These are phyloP conservation scores for Pyracantha coccinea DNA, from an alignment of 331 rosid genomes.

Conservation along the genomic window DNA sequence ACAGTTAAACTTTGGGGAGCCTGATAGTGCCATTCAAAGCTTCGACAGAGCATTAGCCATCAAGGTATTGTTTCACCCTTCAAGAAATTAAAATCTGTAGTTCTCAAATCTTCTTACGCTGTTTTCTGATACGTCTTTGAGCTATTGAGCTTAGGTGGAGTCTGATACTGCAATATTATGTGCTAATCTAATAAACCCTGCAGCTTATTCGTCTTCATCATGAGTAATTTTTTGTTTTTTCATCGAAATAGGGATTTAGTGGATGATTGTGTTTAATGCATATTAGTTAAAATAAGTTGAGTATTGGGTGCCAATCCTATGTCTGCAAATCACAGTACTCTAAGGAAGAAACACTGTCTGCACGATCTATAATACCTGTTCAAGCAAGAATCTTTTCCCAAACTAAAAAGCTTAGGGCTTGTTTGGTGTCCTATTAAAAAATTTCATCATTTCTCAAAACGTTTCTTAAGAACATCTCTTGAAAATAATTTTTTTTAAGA, in stretches of 20 bases:
- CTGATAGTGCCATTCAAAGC: conserved; percentile 73
- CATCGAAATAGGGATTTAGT: neutral
- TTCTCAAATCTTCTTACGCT: neutral
- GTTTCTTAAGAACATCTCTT: too few species aligned
- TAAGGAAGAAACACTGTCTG: too few species aligned
- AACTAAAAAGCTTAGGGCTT: too few species aligned
- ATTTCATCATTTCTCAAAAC: too few species aligned
- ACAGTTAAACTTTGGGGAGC: conserved; percentile 90
- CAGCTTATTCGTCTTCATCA: too few species aligned
- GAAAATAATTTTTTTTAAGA: too few species aligned
- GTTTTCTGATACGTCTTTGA: conserved; percentile 7
- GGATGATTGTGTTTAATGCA: neutral
- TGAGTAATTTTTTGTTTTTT: neutral
- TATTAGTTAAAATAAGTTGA: neutral
- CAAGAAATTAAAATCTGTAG: neutral
- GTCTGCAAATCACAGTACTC: neutral
- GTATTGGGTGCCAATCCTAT: neutral
- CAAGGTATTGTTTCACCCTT: conserved; percentile 43
- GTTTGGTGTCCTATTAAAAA: too few species aligned
- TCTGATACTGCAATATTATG: too few species aligned
- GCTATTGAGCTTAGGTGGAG: neutral
- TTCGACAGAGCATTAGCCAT: conserved; percentile 77
- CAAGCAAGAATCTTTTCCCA: too few species aligned
- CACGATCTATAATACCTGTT: too few species aligned
- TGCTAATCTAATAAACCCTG: too few species aligned